Evolutionary conservation across 2,329 filamentous ascomycete genomes (phyloP), one percentile per base, ranked within the genome.

Genomic region (Penicillium brevicompactum): DNA sequence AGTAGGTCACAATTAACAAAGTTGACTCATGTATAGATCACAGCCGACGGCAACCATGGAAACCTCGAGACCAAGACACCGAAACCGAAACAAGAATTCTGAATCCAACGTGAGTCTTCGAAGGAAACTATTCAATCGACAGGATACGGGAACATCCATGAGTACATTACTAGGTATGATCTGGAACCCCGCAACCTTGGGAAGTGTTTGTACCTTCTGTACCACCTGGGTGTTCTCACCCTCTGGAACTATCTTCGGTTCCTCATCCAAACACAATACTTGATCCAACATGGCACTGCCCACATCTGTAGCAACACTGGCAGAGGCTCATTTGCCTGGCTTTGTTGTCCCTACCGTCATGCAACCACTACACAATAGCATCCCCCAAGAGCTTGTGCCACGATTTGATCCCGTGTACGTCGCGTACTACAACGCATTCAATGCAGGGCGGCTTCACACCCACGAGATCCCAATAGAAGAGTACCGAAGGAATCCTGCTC

Each of bases 291-390:
- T 66, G 59, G 7, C 55, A 22, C 52, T 56, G 22, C 40, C 34
- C 21, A 32, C 51, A 31, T 22, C 42, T 27, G 49, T 66, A 37
- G 57, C 60, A 41, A 57, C 61, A 37, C 59, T 74, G 46, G 67
- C 70, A 50, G 24, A 27, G 5, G 24, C 8, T 27, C 24, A 27
- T 27, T 8, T 2, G 24, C 8, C 24, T 6, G 56, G 60, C 9
- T 63, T 69, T 27, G 62, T 56, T 42, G 63, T 64, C 18, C 60
- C 43, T n/a, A 48, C 56, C 7, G 54, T 68, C 37, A 22, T 50
- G 6, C 72, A 76, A 46, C 74, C 75, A n/a, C 67, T 74, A 14
- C 67, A 76, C 48, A 78, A 78, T 51, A 73, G 69, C 61, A 78
- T 78, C 8, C 74, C 75, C 5, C 54, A 60, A 2, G 61, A 74